A percentile compares a stretch with the other conserved stretches of the same genome.
Conservation (phyloP, 2,329 filamentous ascomycete genomes). For the Cladophialophora chaetospira region DNA sequence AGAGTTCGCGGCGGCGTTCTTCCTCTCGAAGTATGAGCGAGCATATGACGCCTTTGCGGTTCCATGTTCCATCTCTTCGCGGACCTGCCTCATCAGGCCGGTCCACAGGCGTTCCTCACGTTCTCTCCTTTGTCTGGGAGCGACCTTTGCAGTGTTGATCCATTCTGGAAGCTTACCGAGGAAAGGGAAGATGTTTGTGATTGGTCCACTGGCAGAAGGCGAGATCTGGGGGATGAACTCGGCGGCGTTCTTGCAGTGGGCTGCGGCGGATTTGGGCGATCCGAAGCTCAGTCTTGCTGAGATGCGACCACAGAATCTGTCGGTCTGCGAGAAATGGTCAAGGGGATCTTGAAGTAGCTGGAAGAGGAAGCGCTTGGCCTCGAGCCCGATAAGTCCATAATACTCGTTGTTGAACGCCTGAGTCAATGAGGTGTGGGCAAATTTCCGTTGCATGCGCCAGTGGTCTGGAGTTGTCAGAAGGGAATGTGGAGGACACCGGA, state of each 20-base stretch:
- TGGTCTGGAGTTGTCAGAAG: conserved; percentile 23
- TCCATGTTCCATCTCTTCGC: conserved; percentile 28
- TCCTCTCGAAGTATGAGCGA: conserved; percentile 31
- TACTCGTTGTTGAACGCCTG: conserved; percentile 33
- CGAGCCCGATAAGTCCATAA: conserved; percentile 32
- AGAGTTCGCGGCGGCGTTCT: conserved; percentile 18
- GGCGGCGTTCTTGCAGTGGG: conserved; percentile 34
- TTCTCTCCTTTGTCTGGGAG: conserved; percentile 31
- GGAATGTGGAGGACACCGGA: not conserved
- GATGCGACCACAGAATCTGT: conserved; percentile 33
- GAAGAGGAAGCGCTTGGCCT: conserved; percentile 33
- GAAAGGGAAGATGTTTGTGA: conserved; percentile 33
- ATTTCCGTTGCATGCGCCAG: conserved; percentile 34
- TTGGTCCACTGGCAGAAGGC: conserved; percentile 30
- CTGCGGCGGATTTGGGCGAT: conserved; percentile 29
- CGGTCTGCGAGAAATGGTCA: conserved; percentile 33
- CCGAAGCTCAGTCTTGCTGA: conserved; percentile 31
- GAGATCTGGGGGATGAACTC: conserved; percentile 35
- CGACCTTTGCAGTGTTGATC: conserved; percentile 31
- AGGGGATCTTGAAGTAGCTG: conserved; percentile 32
- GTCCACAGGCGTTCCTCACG: conserved; percentile 35
- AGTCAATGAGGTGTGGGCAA: conserved; percentile 33
- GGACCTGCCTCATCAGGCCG: conserved; percentile 32
- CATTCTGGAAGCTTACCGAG: conserved; percentile 32
- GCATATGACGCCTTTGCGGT: conserved; percentile 30